A percentile compares a stretch with the other conserved stretches of the same genome.
phyloP scores from a whole-genome alignment of 805 yeast genomes.

The Candida bentonensis region DNA sequence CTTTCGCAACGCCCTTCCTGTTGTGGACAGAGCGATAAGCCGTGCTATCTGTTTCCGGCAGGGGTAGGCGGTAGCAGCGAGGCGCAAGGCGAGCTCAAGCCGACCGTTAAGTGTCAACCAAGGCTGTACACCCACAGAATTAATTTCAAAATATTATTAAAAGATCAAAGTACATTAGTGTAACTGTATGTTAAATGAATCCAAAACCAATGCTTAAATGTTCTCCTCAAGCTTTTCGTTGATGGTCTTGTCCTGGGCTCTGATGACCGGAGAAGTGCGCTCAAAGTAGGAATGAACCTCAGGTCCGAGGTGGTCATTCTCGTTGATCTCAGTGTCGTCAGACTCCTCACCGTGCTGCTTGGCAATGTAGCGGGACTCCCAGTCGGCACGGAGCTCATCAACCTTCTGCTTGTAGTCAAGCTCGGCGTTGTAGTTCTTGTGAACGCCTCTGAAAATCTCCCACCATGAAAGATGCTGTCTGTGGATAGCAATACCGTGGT shows the following conservation, averaged over 20 bases:
- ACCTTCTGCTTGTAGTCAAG: slow-evolving; percentile 25
- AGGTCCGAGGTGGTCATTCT: slow-evolving; percentile 16
- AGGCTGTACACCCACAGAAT: too few species aligned
- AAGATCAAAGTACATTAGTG: background rate
- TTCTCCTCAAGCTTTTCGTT: background rate
- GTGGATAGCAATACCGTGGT: slow-evolving; percentile 26
- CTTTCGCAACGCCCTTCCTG: too few species aligned
- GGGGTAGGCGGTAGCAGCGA: too few species aligned
- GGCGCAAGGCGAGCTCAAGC: too few species aligned
- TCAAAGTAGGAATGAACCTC: slow-evolving; percentile 23
- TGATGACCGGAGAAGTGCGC: slow-evolving; percentile 22
- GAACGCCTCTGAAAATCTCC: slow-evolving; percentile 22
- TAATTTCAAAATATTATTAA: background rate
- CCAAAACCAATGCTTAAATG: background rate
- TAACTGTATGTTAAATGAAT: background rate
- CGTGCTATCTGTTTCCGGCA: too few species aligned
- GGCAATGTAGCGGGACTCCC: slow-evolving; percentile 22
- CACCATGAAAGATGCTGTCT: slow-evolving; percentile 22
- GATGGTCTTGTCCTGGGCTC: slow-evolving; percentile 12
- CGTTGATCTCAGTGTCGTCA: slow-evolving; percentile 9
- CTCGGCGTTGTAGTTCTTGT: slow-evolving; percentile 24
- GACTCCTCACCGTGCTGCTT: slow-evolving; percentile 14
- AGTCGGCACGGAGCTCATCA: slow-evolving; percentile 22
- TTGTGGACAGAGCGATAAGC: too few species aligned
- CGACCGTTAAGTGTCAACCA: too few species aligned